These are phyloP conservation scores for Amphibolis antarctica DNA, from an alignment of 106 monocot species.

Conservation along the genomic window DNA sequence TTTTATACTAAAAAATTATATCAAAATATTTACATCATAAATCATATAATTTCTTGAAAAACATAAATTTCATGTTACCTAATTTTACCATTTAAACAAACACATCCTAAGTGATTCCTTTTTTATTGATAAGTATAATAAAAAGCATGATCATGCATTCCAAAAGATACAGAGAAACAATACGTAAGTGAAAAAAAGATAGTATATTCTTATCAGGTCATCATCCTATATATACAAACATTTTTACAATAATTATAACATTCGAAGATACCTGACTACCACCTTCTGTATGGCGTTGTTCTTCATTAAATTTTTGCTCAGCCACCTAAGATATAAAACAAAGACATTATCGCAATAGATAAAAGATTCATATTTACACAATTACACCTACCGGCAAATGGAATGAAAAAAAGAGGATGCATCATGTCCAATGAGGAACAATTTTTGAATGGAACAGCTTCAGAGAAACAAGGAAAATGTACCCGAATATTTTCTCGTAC, in stretches of 20 bases:
- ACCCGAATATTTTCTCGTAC: slow-evolving; percentile 14
- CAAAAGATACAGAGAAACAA: neutral
- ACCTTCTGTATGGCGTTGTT: neutral
- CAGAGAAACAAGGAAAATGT: neutral
- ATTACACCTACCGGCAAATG: neutral
- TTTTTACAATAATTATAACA: no score
- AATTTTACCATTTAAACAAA: no score
- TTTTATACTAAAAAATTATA: no score
- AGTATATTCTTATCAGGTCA: no score
- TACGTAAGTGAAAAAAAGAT: no score
- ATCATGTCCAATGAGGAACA: neutral
- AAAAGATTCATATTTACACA: slow-evolving; percentile 7
- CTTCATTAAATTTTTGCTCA: slow-evolving; percentile 9
- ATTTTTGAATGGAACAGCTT: neutral
- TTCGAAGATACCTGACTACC: slow-evolving; percentile 3
- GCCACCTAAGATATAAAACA: slow-evolving; percentile 10
- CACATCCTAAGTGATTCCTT: no score
- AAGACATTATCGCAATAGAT: neutral
- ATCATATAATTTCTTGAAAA: no score
- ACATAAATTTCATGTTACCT: no score
- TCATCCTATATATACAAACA: no score
- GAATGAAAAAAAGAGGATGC: neutral
- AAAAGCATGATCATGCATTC: neutral
- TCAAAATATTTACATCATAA: no score
- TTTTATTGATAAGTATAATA: neutral